Evolutionary conservation across 768 basidiomycete species (phyloP).

Genomic region (Ramaria sp.): DNA sequence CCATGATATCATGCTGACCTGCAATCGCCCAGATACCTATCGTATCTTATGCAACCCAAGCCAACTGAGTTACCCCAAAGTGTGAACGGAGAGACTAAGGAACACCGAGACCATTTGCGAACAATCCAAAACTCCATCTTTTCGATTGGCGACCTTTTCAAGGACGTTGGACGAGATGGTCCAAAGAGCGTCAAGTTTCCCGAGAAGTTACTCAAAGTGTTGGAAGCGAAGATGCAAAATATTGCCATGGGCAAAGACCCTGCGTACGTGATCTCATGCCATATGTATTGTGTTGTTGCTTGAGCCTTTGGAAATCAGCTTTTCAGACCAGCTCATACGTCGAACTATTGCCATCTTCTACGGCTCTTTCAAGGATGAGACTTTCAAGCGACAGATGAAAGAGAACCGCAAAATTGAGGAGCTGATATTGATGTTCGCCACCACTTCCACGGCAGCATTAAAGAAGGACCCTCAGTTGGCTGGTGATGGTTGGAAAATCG

Average conservation of each 20-base stretch:
- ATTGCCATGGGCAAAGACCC: slow-evolving; percentile 92
- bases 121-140: slow-evolving; percentile 48
- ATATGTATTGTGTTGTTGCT: background rate
- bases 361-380: slow-evolving; percentile 75
- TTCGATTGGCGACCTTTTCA: slow-evolving; percentile 69
- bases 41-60: slow-evolving; percentile 37
- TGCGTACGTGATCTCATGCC: slow-evolving; percentile 43
- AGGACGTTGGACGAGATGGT: slow-evolving; percentile 58
- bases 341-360: slow-evolving; percentile 91
- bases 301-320: slow-evolving; percentile 32
- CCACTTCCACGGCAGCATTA: slow-evolving; percentile 76
- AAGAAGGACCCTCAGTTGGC: slow-evolving; percentile 81
- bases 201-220: slow-evolving; percentile 82
- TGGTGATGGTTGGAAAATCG: slow-evolving; percentile 86
- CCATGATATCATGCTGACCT: slow-evolving; percentile 3
- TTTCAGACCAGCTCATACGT: slow-evolving; percentile 82
- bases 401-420: slow-evolving; percentile 97
- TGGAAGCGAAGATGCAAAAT: slow-evolving; percentile 82
- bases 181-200: slow-evolving; percentile 87
- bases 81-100: slow-evolving; percentile 41
- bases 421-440: slow-evolving; percentile 91
- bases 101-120: slow-evolving; percentile 54
- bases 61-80: slow-evolving; percentile 16
- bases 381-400: slow-evolving; percentile 83
- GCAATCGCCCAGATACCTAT: slow-evolving; percentile 43